Base-by-base conservation (phyloP, 169 alveolate genomes). In the Plasmodium cynomolgi region DNA sequence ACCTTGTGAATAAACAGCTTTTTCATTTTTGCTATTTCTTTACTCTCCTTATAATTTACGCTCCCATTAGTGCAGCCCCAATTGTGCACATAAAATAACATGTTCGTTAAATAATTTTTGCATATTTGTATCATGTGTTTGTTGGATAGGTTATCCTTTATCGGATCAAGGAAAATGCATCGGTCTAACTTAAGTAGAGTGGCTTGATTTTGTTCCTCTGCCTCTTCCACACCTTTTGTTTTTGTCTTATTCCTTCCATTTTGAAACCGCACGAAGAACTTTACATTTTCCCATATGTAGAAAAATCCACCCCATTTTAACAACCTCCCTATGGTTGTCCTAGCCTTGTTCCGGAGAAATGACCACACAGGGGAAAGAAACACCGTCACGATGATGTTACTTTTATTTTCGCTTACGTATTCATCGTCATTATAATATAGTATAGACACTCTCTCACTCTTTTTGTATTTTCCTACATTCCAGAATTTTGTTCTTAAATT, bases 41-140 rank as follows among this genome's bases (percentile, higher is more conserved):
- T 39, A n/a, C 83, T 9, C 23, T 84, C 71, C 33, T 84, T 84
- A 15, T 71, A 47, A 68, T 71, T 62, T 56, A 17, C 33, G 7
- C 2, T 13, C 23, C 56, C 58, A 83, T 83, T 83, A 41, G 33
- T n/a, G 41, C 11, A 3, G 71, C 50, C 83, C 44, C 72, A 37
- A 39, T 84, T 84, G 75, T 84, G 77, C 47, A 84, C 11, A 33
- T 41, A 26, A 84, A 37, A 54, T 54, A 84, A 20, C 31, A 41
- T 34, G 33, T 84, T 75, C 23, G 56, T 34, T 44, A 84, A 37
- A 74, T 74, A 72, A 74, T 84, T 84, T 41, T 84, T 84, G 77
- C 93, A 84, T 33, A 84, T 84, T 74, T 84, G 84, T 41, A 50
- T 84, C 2, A 84, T 84, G 31, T 84, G 84, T 50, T 62, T 56